Evolutionary conservation across 495 filamentous ascomycete species (phyloP), one percentile per base, ranked within the genome.

Genomic region (Penicillium dipodomyicola): DNA sequence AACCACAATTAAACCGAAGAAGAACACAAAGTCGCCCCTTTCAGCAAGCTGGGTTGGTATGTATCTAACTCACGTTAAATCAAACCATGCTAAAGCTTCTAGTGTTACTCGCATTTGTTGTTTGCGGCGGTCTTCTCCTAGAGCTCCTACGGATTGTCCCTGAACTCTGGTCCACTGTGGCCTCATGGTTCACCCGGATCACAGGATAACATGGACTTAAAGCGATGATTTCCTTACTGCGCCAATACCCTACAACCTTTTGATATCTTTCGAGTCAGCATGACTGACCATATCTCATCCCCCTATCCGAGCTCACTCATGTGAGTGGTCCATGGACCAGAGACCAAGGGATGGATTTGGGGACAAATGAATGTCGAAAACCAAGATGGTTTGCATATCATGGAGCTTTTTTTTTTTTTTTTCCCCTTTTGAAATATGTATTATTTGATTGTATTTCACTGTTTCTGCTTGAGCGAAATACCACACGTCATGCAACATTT

Each of bases 31-130:
- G 79, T 83, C 87, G 29, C 86, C 92, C 37, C 82, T 97, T 62
- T 89, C 86, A n/a, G 81, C 78, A 48, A 70, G 87, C 41, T 96
- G 88, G 89, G 79, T 98, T 55, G 82, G 93, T 97, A 86, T 55
- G 88, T 82, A 5, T 42, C 5, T 5, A 39, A 14, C 7, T 23
- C 17, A 10, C 22, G 20, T n/a, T 3, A 17, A 9, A 27, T 25
- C 27, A 6, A 39, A 15, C 27, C 5, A 29, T 23, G 20, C 49
- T 61, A 35, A 49, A 11, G 2, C 32, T 12, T 19, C 12, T n/a
- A 67, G 58, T 63, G 19, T 19, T 70, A n/a, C 54, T 65, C 41
- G 60, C 59, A 43, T 65, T 53, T 32, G 60, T 71, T 19, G 65
- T 63, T 44, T 60, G 62, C 30, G 62, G 62, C 37, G 65, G 58